A percentile compares a stretch with the other conserved stretches of the same genome.
Evolutionary conservation across 1,284 basidiomycete species (phyloP).

Genomic region (Meira miltonrushii): DNA sequence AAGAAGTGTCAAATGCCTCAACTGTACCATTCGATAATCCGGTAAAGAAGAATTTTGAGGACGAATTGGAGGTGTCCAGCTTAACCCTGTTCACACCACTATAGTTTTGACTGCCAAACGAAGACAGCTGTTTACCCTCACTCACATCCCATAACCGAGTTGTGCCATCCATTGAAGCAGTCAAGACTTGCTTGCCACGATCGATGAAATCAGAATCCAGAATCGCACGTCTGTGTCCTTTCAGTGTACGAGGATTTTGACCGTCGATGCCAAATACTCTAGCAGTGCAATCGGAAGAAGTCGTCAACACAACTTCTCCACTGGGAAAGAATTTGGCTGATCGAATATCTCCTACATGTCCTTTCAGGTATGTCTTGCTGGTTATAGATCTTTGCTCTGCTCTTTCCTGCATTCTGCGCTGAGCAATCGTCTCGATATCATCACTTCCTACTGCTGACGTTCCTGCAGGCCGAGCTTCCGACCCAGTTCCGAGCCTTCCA

Average conservation of each 20-base stretch:
- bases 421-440: conserved; percentile 25
- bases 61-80: background rate
- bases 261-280: conserved; percentile 58
- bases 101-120: conserved; percentile 57
- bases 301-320: conserved; percentile 58
- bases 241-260: conserved; percentile 61
- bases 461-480: conserved; percentile 10
- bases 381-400: background rate
- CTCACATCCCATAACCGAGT: conserved; percentile 70
- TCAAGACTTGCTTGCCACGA: conserved; percentile 63
- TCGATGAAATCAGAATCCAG: conserved; percentile 62
- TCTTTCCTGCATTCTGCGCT: conserved; percentile 18
- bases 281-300: conserved; percentile 64
- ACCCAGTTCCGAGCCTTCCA: conserved; percentile 16
- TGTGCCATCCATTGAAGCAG: conserved; percentile 63
- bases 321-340: conserved; percentile 43
- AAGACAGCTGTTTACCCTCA: conserved; percentile 46
- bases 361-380: conserved; percentile 27
- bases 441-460: background rate
- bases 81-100: conserved; percentile 27
- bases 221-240: conserved; percentile 64
- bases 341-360: conserved; percentile 42
- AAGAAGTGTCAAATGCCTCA: background rate
- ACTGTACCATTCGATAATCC: background rate
- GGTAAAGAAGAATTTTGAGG: background rate